Percentiles rank a stretch among this genome's conserved stretches.
Evolutionary conservation across 2,329 filamentous ascomycete genomes (phyloP).

Genomic region (Penicillium sp.): DNA sequence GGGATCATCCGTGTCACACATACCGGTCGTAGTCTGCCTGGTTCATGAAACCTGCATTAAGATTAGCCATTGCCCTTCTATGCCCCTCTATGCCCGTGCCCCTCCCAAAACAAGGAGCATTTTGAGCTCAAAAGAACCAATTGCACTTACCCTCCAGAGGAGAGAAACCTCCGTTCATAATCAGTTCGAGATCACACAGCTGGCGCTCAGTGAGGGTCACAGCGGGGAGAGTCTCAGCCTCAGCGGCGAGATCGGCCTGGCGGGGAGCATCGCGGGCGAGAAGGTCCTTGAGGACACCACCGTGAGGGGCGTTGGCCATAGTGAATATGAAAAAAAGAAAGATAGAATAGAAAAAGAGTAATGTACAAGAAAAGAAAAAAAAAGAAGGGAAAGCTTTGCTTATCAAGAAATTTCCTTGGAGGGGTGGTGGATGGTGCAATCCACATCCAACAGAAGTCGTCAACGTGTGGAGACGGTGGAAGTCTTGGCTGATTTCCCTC

Average conservation of each 20-base stretch:
- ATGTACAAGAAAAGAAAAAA: neutral
- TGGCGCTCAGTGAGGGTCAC: constrained; percentile 87
- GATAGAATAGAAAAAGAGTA: constrained; percentile 4
- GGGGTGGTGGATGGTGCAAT: constrained; percentile 5
- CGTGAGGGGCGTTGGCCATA: constrained; percentile 65
- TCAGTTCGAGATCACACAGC: constrained; percentile 94
- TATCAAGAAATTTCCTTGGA: constrained; percentile 11
- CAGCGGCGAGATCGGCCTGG: constrained; percentile 72
- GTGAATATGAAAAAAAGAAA: constrained; percentile 13
- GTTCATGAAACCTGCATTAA: constrained; percentile 79
- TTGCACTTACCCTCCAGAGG: constrained; percentile 79
- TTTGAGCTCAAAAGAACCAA: neutral
- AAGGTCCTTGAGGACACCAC: constrained; percentile 96
- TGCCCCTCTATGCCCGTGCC: constrained; percentile 5
- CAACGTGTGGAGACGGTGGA: constrained; percentile 18
- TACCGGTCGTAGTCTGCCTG: constrained; percentile 96
- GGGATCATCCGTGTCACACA: constrained; percentile 26
- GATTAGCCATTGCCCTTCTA: constrained; percentile 19
- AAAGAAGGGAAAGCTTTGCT: constrained; percentile 1
- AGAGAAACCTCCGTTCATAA: constrained; percentile 96
- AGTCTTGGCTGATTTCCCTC: constrained; percentile 13
- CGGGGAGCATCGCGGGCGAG: constrained; percentile 86
- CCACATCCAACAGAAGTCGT: constrained; percentile 15
- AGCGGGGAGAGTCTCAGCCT: constrained; percentile 83
- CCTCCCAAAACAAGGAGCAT: neutral